These are phyloP conservation scores for Neurospora crassa DNA, from an alignment of 2,329 filamentous ascomycete species.

Conservation along the genomic window DNA sequence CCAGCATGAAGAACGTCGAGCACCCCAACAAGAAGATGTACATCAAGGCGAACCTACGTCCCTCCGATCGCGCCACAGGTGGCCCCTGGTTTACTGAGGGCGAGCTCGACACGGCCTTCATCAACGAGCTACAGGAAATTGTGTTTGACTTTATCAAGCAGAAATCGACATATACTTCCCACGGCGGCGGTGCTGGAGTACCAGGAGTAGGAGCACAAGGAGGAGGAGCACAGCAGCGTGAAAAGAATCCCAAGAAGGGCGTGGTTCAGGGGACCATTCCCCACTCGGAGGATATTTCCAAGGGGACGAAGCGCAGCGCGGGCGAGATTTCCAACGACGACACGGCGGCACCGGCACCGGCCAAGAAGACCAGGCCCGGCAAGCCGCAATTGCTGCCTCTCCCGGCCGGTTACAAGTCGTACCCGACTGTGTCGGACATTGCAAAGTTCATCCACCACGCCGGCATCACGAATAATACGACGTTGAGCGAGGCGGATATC, in stretches of 20 bases:
- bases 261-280: constrained; percentile 37
- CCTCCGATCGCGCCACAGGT: constrained; percentile 83
- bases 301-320: constrained; percentile 21
- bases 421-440: constrained; percentile 73
- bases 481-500: constrained; percentile 64
- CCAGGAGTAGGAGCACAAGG: constrained; percentile 30
- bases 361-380: constrained; percentile 17
- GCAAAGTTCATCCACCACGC: constrained; percentile 62
- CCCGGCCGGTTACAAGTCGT: constrained; percentile 61
- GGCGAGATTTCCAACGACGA: not conserved
- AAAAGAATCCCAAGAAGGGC: constrained; percentile 44
- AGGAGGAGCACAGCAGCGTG: constrained; percentile 27
- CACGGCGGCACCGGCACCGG: not conserved
- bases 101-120: constrained; percentile 80
- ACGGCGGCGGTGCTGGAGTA: constrained; percentile 12
- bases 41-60: constrained; percentile 77
- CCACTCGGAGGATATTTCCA: constrained; percentile 12
- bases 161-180: constrained; percentile 55
- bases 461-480: constrained; percentile 63
- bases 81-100: constrained; percentile 93
- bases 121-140: constrained; percentile 63
- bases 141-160: constrained; percentile 65
- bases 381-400: constrained; percentile 38
- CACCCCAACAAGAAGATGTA: constrained; percentile 90
- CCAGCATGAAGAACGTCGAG: constrained; percentile 85